A percentile compares a stretch with the other conserved stretches of the same genome.
Conservation (phyloP, 352 stramenopile species). For the Globisporangium viniferum region DNA sequence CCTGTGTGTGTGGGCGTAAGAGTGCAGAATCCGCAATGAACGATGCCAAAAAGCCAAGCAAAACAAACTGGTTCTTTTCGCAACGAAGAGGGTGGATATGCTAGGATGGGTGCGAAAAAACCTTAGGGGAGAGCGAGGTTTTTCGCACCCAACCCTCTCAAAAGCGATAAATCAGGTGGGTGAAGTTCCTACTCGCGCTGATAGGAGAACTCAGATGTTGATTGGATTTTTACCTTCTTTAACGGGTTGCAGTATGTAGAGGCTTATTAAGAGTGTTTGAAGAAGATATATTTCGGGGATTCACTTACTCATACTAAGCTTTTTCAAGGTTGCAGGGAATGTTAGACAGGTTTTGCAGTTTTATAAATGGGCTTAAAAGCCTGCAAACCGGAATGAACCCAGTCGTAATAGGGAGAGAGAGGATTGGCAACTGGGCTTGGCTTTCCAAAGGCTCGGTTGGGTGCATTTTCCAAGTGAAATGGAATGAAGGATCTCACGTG, state of each 20-base stretch:
- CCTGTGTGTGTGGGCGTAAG: not conserved
- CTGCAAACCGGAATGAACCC: not conserved
- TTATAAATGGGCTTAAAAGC: not conserved
- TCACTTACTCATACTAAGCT: no score
- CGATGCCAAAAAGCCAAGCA: not conserved
- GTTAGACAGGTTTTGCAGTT: no score
- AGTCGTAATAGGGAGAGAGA: not conserved
- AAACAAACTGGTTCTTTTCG: constrained; percentile 4
- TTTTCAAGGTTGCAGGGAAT: no score
- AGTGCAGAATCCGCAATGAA: constrained; percentile 16
- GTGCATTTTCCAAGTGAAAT: not conserved
- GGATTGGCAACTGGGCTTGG: not conserved
- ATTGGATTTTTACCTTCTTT: not conserved
- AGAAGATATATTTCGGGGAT: not conserved
- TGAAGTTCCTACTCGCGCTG: not conserved
- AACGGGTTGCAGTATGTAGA: not conserved
- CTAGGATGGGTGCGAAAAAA: constrained; percentile 13
- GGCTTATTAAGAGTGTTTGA: no score
- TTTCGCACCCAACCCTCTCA: constrained; percentile 5
- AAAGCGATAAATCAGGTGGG: constrained; percentile 18
- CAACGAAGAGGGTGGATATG: not conserved
- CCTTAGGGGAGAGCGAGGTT: not conserved
- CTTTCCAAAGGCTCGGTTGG: not conserved
- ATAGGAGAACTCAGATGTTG: constrained; percentile 6
- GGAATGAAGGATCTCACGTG: not conserved